These are phyloP conservation scores for Tolypocladium album DNA, from an alignment of 2,329 filamentous ascomycete species.

Conservation along the genomic window DNA sequence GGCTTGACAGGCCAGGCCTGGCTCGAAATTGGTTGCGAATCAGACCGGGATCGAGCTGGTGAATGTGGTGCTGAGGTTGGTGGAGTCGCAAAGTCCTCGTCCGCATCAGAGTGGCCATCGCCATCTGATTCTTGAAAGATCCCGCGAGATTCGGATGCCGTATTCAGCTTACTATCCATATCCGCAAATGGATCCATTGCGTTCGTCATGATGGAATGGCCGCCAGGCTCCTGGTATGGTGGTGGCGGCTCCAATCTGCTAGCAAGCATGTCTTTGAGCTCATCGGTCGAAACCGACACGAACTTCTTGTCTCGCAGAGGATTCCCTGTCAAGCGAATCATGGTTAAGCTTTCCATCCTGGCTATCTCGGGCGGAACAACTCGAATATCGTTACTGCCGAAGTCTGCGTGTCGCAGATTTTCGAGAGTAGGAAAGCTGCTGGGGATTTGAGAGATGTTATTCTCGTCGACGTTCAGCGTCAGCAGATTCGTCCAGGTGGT, in stretches of 20 bases:
- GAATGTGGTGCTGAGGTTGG: slow-evolving; percentile 43
- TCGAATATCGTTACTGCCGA: slow-evolving; percentile 76
- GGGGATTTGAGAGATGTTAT: slow-evolving; percentile 67
- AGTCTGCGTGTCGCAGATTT: slow-evolving; percentile 65
- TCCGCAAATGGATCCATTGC: slow-evolving; percentile 19
- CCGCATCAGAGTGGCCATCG: slow-evolving; percentile 38
- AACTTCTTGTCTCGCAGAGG: slow-evolving; percentile 84
- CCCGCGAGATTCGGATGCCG: neutral
- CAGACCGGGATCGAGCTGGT: slow-evolving; percentile 33
- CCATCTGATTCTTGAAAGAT: slow-evolving; percentile 22
- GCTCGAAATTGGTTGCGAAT: slow-evolving; percentile 29
- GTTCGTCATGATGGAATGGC: slow-evolving; percentile 9
- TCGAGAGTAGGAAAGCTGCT: slow-evolving; percentile 59
- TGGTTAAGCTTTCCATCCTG: slow-evolving; percentile 65
- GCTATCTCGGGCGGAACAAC: slow-evolving; percentile 66
- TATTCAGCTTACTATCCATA: slow-evolving; percentile 10
- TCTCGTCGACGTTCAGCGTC: slow-evolving; percentile 70
- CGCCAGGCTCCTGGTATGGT: slow-evolving; percentile 22
- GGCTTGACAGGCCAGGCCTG: slow-evolving; percentile 43
- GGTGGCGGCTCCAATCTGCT: slow-evolving; percentile 52
- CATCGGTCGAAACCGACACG: slow-evolving; percentile 65
- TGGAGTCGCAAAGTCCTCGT: slow-evolving; percentile 45
- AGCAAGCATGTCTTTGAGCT: slow-evolving; percentile 65
- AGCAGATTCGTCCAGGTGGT: slow-evolving; percentile 62
- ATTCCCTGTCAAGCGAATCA: slow-evolving; percentile 76